phyloP scores from a whole-genome alignment of 2,329 filamentous ascomycete genomes.

The Colletotrichum cereale region DNA sequence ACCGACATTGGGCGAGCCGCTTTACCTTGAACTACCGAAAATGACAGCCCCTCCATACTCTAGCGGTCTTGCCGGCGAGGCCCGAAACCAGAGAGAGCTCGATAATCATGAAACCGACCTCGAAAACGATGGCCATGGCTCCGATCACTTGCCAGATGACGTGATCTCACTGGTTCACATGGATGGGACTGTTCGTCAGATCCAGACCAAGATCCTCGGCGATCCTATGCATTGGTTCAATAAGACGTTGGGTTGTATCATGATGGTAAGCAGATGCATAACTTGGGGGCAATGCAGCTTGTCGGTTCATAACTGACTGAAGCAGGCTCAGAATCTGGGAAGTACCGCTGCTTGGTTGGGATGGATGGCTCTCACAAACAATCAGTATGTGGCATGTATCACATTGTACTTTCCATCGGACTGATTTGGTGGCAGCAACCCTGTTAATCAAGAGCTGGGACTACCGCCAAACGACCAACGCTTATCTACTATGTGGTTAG shows the following conservation, averaged over 20 bases:
- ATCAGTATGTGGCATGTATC: conserved; percentile 43
- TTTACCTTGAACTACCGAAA: too few species aligned
- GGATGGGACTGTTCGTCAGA: background rate
- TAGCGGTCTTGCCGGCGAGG: too few species aligned
- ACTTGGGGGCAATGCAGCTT: background rate
- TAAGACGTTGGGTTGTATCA: background rate
- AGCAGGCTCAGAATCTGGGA: background rate
- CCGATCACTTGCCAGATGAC: background rate
- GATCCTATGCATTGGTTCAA: background rate
- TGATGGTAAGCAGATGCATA: background rate
- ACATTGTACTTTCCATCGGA: background rate
- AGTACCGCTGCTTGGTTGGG: conserved; percentile 47
- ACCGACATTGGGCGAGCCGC: background rate
- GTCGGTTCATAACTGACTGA: background rate
- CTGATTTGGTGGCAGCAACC: conserved; percentile 39
- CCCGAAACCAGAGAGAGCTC: background rate
- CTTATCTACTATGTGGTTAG: conserved; percentile 53
- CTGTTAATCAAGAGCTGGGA: conserved; percentile 51
- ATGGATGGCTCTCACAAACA: conserved; percentile 53
- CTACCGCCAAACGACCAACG: conserved; percentile 49
- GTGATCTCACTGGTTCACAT: background rate
- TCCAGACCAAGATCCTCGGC: background rate
- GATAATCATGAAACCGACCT: too few species aligned
- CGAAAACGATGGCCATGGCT: too few species aligned
- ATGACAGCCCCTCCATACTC: background rate